Evolutionary conservation across 352 stramenopile species (phyloP).

Genomic region (Phytophthora cajani): DNA sequence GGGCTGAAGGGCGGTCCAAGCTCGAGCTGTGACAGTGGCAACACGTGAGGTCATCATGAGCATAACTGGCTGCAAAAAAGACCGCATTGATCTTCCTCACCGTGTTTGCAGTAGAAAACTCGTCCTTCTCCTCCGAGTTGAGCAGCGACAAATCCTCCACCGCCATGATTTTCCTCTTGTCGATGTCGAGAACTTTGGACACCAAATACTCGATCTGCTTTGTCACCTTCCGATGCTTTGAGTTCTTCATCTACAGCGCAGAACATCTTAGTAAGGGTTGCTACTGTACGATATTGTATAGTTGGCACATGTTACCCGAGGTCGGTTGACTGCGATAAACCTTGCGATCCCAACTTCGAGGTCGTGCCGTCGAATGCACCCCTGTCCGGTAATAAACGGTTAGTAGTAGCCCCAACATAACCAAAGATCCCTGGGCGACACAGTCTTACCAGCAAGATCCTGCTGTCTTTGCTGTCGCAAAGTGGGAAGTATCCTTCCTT

Average conservation of each 20-base stretch:
- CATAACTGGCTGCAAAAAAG: not conserved
- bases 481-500: slow-evolving; percentile 82
- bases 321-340: slow-evolving; percentile 71
- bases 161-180: slow-evolving; percentile 69
- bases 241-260: slow-evolving; percentile 50
- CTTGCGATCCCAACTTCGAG: slow-evolving; percentile 78
- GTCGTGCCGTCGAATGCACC: slow-evolving; percentile 73
- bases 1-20: slow-evolving; percentile 74
- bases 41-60: not conserved
- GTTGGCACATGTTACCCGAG: slow-evolving; percentile 42
- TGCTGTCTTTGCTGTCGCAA: slow-evolving; percentile 60
- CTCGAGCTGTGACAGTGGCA: slow-evolving; percentile 49
- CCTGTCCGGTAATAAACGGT: slow-evolving; percentile 28
- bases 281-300: not conserved
- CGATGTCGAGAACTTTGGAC: slow-evolving; percentile 66
- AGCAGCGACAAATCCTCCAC: slow-evolving; percentile 77
- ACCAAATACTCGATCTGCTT: slow-evolving; percentile 77
- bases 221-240: slow-evolving; percentile 54
- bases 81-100: slow-evolving; percentile 30
- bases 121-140: slow-evolving; percentile 71
- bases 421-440: not conserved
- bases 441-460: slow-evolving; percentile 52
- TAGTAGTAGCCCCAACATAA: not conserved
- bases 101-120: slow-evolving; percentile 47
- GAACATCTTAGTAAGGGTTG: not conserved